Evolutionary conservation across 345 rosid genomes (phyloP).

Genomic region (Trapa bicornis): DNA sequence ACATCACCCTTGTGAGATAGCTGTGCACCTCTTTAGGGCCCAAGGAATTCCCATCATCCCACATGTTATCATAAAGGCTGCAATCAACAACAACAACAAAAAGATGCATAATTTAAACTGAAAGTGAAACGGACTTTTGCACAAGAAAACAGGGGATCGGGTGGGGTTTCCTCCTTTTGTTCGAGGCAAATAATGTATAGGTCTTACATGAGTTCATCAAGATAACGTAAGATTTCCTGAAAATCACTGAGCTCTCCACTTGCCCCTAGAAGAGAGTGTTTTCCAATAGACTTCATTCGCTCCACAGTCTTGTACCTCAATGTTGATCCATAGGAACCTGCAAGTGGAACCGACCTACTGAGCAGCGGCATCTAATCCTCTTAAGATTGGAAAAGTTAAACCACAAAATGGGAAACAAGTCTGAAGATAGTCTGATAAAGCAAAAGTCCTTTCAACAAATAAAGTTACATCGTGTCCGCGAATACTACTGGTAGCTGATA

Average conservation of each 20-base stretch:
- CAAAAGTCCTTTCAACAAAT: too few species aligned
- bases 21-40: conserved; percentile 98
- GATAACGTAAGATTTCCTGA: conserved; percentile 77
- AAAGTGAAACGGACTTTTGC: too few species aligned
- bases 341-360: neutral
- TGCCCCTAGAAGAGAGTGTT: conserved; percentile 93
- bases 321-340: conserved; percentile 97
- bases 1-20: conserved; percentile 88
- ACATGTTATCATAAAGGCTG: conserved; percentile 94
- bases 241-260: conserved; percentile 97
- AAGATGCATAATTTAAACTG: too few species aligned
- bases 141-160: too few species aligned
- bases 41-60: conserved; percentile 98
- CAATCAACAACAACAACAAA: conserved; percentile 13
- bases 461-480: too few species aligned
- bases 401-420: too few species aligned
- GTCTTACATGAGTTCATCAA: conserved; percentile 82
- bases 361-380: too few species aligned
- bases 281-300: conserved; percentile 74
- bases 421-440: too few species aligned
- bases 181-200: too few species aligned
- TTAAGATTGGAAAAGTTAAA: too few species aligned
- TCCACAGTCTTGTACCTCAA: conserved; percentile 84
- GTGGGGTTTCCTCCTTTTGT: too few species aligned
- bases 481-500: too few species aligned